Evolutionary conservation across 257 asterid species (phyloP).

Genomic region (Rehmannia glutinosa): DNA sequence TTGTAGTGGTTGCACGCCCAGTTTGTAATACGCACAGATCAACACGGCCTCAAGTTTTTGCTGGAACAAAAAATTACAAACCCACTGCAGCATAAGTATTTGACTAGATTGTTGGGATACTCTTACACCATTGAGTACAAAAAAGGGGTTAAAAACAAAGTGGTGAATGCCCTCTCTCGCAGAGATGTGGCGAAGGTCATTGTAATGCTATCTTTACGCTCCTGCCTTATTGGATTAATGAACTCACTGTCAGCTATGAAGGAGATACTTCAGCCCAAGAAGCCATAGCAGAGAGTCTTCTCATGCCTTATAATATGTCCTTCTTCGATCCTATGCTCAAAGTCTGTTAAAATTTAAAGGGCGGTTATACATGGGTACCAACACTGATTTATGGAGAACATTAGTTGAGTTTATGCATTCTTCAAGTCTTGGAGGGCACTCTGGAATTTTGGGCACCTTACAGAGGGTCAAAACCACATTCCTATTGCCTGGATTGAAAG

Average conservation of each 20-base stretch:
- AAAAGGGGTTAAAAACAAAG: not conserved
- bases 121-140: not conserved
- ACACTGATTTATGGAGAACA: not conserved
- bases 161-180: not conserved
- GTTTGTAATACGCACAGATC: slow-evolving; percentile 6
- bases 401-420: not conserved
- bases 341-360: not conserved
- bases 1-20: no score
- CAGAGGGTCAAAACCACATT: not conserved
- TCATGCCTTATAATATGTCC: no score
- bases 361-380: not conserved
- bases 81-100: not conserved
- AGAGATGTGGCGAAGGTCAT: no score
- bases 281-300: not conserved
- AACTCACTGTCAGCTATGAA: not conserved
- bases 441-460: not conserved
- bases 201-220: not conserved
- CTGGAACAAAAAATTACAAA: not conserved
- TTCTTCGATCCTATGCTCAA: accelerated
- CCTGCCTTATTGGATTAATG: not conserved
- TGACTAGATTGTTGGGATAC: not conserved
- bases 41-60: not conserved
- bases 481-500: not conserved
- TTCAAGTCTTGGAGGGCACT: not conserved
- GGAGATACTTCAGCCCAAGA: not conserved